Percentiles rank a stretch among this genome's conserved stretches.
These are phyloP conservation scores for Fusarium buxicola DNA, from an alignment of 2,329 filamentous ascomycete species.

Conservation along the genomic window DNA sequence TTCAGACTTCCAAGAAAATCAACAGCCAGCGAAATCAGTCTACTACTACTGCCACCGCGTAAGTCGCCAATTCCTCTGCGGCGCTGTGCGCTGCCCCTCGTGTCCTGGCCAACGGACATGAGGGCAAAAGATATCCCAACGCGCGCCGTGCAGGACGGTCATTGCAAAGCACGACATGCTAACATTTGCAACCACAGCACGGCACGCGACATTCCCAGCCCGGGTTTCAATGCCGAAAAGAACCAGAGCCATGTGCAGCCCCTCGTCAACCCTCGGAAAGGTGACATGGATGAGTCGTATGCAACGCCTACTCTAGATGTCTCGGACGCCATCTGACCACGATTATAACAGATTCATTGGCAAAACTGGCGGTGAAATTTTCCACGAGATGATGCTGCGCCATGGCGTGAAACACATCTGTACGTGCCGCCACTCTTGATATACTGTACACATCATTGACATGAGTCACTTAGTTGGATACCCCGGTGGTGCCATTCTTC, in stretches of 20 bases:
- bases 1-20: slow-evolving; percentile 45
- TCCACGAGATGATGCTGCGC: slow-evolving; percentile 99
- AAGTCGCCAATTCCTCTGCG: slow-evolving; percentile 50
- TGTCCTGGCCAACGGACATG: slow-evolving; percentile 10
- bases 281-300: slow-evolving; percentile 84
- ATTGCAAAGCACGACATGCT: slow-evolving; percentile 21
- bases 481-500: slow-evolving; percentile 94
- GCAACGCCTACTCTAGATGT: slow-evolving; percentile 49
- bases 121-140: slow-evolving; percentile 5
- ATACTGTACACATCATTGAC: slow-evolving; percentile 40
- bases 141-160: slow-evolving; percentile 13
- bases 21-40: slow-evolving; percentile 18
- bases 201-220: slow-evolving; percentile 70
- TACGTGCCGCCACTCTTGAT: slow-evolving; percentile 62
- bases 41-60: slow-evolving; percentile 59
- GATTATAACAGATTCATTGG: slow-evolving; percentile 78
- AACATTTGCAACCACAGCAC: slow-evolving; percentile 47
- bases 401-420: slow-evolving; percentile 94
- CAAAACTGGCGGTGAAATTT: slow-evolving; percentile 95
- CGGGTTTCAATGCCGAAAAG: slow-evolving; percentile 66
- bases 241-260: slow-evolving; percentile 74
- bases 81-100: slow-evolving; percentile 30
- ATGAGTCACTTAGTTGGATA: slow-evolving; percentile 74
- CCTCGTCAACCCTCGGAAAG: slow-evolving; percentile 68
- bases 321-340: slow-evolving; percentile 6